Base-by-base conservation (phyloP, 2,329 filamentous ascomycete species). In the Colletotrichum graminicola region DNA sequence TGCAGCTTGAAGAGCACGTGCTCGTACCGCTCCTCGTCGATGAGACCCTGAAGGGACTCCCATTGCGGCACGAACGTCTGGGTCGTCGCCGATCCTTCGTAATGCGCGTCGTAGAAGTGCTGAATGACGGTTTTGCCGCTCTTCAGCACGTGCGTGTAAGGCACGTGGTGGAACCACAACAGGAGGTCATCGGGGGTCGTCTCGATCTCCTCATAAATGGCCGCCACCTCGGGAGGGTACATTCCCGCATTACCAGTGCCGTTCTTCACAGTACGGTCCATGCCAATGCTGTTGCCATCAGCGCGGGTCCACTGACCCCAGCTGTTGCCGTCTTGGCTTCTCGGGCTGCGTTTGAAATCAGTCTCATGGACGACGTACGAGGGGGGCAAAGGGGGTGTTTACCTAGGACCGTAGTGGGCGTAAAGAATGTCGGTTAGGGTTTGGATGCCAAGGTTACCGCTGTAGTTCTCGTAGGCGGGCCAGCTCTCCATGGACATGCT, bases 241-340 rank as follows among this genome's bases (percentile, higher is more conserved):
- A 93, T 90, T 0, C 90, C 90, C 0, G 91, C 82, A 73, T 86
- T 90, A 0, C 89, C 88, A 0, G 91, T 93, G 12, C 92, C 92
- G 64, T 91, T 93, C 71, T 80, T 82, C 0, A 92, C 88, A 0
- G 91, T 93, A 14, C 92, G 86, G 75, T 93, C 91, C 91, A 93
- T 93, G 0, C 92, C 91, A 66, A 93, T 88, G 5, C 83, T 83
- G 26, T 81, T 74, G 0, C 78, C 77, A 72, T 92, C 88, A 0
- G 91, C 91, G 5, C 91, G 87, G 0, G 91, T 93, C 90, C 91
- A 93, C 77, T 92, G 91, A 12, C 91, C 91, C 89, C 89, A 93
- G 2, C 87, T 86, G 74, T 92, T 93, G 75, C 84, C 84, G 73
- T 93, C 91, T 76, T 91, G 89, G 0, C 88, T 89, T 11, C 86